Base-by-base conservation (phyloP, 1,284 basidiomycete genomes). In the Leccinum fallax region DNA sequence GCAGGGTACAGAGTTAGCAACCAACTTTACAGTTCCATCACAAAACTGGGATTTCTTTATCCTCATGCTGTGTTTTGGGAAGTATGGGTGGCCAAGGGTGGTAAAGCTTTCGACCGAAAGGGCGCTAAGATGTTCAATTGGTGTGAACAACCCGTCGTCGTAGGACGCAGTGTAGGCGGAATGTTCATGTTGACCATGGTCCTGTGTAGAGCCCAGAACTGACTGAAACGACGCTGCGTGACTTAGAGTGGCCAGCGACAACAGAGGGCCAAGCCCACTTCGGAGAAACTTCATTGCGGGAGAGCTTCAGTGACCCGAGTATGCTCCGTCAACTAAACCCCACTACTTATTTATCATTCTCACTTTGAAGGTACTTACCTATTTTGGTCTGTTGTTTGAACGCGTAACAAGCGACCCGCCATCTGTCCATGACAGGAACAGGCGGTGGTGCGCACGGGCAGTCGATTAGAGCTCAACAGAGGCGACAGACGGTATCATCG, bases 51-150 rank as follows among this genome's bases (percentile, higher is more conserved):
- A 65, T 49, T 80, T 80, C 74, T 85, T 86, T 64, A 88, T 79
- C 49, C 85, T 78, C 16, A 87, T 80, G 55, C 74, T 77, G 69
- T 87, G 74, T n/a, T 75, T 70, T 0, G 85, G 85, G 67, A 85
- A 86, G 36, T 71, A 67, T 2, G 84, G 85, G 65, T 88, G 86
- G 5, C 66, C 67, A 38, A 89, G 68, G 5, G 77, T 76, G 2
- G 82, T 83, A 68, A 81, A 87, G 7, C 73, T 73, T 46, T 74
- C 71, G 63, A 78, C 72, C 5, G 81, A 81, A 21, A 87, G 72
- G 19, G 67, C 58, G 38, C 72, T 74, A 13, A 86, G 67, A 13
- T 71, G 63, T 43, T 70, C 72, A 0, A 65, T 21, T 48, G 72
- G 74, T 4, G 63, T 65, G 55, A 74, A 76, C 28, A 70, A 24